Evolutionary conservation across 139 green algal species (phyloP).

Genomic region (Mychonastes homosphaera): DNA sequence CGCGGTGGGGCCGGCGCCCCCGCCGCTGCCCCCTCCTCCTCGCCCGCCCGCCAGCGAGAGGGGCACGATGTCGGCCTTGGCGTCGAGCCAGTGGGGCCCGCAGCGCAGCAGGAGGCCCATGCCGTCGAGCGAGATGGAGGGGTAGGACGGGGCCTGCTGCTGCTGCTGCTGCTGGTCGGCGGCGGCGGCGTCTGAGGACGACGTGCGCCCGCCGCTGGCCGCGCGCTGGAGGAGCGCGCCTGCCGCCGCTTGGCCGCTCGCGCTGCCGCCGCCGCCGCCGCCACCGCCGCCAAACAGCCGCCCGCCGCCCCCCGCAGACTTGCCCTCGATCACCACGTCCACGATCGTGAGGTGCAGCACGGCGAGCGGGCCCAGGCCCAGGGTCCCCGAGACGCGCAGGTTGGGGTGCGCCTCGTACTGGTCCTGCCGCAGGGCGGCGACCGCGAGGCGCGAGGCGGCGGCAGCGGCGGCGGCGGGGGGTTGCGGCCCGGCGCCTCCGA

Average conservation of each 20-base stretch:
- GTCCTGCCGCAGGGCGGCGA: too few species aligned
- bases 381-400: not conserved
- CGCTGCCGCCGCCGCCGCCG: not conserved
- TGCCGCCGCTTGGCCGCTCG: not conserved
- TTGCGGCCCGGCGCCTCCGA: not conserved
- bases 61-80: not conserved
- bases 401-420: constrained; percentile 4
- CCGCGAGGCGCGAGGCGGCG: not conserved
- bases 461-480: not conserved
- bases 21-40: not conserved
- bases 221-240: too few species aligned
- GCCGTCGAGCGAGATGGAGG: too few species aligned
- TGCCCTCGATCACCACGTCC: not conserved
- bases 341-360: constrained; percentile 14
- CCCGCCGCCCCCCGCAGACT: not conserved
- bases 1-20: not conserved
- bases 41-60: not conserved
- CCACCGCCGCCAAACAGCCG: not conserved
- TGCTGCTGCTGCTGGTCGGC: too few species aligned
- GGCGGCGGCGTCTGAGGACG: too few species aligned
- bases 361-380: not conserved
- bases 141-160: too few species aligned
- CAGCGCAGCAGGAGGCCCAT: constrained; percentile 8
- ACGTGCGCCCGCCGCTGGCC: too few species aligned
- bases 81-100: constrained; percentile 18